Conservation (phyloP, 1,284 basidiomycete species). For the Papiliotrema terrestris region DNA sequence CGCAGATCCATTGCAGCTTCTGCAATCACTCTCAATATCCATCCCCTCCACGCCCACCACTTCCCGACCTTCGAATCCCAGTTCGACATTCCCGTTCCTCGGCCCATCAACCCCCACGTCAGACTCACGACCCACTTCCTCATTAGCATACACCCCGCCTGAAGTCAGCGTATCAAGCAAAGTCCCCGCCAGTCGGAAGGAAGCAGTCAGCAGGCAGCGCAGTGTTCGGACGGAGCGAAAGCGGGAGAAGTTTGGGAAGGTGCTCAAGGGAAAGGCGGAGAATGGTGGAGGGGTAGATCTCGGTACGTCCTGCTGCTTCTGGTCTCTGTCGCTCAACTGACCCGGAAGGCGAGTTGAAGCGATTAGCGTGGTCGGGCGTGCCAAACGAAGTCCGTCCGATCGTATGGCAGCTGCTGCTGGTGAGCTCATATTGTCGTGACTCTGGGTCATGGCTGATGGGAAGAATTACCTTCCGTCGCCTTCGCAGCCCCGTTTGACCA, state of each 20-base stretch:
- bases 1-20: constrained; percentile 57
- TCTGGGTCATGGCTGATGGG: constrained; percentile 1
- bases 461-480: constrained; percentile 91
- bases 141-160: constrained; percentile 2
- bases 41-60: constrained; percentile 24
- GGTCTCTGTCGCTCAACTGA: neutral
- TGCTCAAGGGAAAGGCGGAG: constrained; percentile 28
- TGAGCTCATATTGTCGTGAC: constrained; percentile 49
- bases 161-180: constrained; percentile 3
- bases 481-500: constrained; percentile 67
- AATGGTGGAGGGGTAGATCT: constrained; percentile 33
- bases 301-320: constrained; percentile 9
- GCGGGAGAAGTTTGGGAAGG: constrained; percentile 43
- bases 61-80: constrained; percentile 6
- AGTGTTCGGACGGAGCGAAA: constrained; percentile 53
- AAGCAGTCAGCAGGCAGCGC: constrained; percentile 58
- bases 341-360: constrained; percentile 69
- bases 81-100: constrained; percentile 35
- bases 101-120: constrained; percentile 23
- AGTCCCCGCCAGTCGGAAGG: constrained; percentile 21
- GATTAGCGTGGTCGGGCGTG: constrained; percentile 93
- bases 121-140: constrained; percentile 30
- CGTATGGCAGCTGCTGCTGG: constrained; percentile 91
- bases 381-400: constrained; percentile 83
- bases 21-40: constrained; percentile 28